phyloP scores from a whole-genome alignment of 2,329 filamentous ascomycete species.

The Nigrograna mackinnonii region DNA sequence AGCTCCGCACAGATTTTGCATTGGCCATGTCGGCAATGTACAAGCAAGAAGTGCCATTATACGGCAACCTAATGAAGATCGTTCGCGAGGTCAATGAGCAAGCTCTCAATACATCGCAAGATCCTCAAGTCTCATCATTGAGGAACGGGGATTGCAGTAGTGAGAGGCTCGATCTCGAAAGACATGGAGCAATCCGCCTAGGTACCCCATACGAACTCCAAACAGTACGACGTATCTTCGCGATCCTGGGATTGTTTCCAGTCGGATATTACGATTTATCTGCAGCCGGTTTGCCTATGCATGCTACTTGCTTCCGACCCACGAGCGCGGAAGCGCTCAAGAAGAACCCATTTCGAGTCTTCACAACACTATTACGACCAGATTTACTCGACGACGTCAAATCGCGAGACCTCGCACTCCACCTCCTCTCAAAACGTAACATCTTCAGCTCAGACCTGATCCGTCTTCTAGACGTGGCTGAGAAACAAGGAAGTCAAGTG shows the following conservation, averaged over 20 bases:
- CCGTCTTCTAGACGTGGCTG: neutral
- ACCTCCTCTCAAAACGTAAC: conserved; percentile 40
- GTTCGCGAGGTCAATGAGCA: conserved; percentile 24
- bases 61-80: conserved; percentile 35
- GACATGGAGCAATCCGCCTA: conserved; percentile 55
- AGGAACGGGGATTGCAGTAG: too few relatives aligned
- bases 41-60: conserved; percentile 39
- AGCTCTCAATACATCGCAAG: conserved; percentile 7
- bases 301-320: conserved; percentile 57
- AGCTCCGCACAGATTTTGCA: conserved; percentile 9
- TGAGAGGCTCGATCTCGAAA: conserved; percentile 35
- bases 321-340: conserved; percentile 35
- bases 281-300: conserved; percentile 52
- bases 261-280: conserved; percentile 59
- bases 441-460: conserved; percentile 43
- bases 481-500: conserved; percentile 21
- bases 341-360: conserved; percentile 51
- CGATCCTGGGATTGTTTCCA: conserved; percentile 51
- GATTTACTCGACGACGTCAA: conserved; percentile 42
- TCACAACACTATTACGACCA: conserved; percentile 46
- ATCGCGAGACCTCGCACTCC: conserved; percentile 35
- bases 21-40: conserved; percentile 40
- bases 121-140: too few relatives aligned
- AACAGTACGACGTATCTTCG: conserved; percentile 50
- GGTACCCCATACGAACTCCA: conserved; percentile 50